Conservation (phyloP, 2,329 filamentous ascomycete genomes). For the Penicillium brasilianum region DNA sequence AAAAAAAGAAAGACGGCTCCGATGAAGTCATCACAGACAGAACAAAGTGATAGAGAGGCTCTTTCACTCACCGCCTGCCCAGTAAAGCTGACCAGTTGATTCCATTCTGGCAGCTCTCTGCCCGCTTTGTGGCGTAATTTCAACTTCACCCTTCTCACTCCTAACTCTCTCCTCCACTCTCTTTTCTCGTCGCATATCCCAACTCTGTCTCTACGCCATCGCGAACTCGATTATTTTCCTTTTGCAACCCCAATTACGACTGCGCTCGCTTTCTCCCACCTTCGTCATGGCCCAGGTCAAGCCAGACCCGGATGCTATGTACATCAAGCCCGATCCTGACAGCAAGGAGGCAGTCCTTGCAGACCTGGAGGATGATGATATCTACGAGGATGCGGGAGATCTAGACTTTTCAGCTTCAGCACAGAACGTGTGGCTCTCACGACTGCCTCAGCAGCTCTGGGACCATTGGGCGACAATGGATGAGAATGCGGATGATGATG, state of each 20-base stretch:
- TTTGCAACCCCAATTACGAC: no score
- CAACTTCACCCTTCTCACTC: constrained; percentile 4
- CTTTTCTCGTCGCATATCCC: background rate
- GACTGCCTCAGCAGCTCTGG: constrained; percentile 80
- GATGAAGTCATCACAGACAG: constrained; percentile 10
- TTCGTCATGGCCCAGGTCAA: constrained; percentile 46
- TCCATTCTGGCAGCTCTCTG: constrained; percentile 11
- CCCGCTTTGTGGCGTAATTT: constrained; percentile 17
- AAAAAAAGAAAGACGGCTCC: background rate
- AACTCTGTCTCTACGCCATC: background rate
- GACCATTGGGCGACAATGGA: constrained; percentile 76
- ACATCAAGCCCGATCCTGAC: constrained; percentile 50
- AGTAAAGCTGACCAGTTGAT: background rate
- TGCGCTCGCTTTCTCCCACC: background rate
- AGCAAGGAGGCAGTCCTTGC: constrained; percentile 42
- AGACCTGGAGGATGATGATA: constrained; percentile 64
- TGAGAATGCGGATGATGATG: constrained; percentile 81
- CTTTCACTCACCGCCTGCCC: constrained; percentile 13
- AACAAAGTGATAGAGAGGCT: constrained; percentile 5
- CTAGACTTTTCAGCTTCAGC: constrained; percentile 60
- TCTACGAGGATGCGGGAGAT: constrained; percentile 71
- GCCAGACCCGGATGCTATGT: constrained; percentile 46
- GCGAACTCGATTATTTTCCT: background rate
- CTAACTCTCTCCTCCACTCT: constrained; percentile 1
- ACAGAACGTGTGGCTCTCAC: constrained; percentile 70